phyloP scores from a whole-genome alignment of 2,329 filamentous ascomycete genomes.

The Diaporthe helianthi region DNA sequence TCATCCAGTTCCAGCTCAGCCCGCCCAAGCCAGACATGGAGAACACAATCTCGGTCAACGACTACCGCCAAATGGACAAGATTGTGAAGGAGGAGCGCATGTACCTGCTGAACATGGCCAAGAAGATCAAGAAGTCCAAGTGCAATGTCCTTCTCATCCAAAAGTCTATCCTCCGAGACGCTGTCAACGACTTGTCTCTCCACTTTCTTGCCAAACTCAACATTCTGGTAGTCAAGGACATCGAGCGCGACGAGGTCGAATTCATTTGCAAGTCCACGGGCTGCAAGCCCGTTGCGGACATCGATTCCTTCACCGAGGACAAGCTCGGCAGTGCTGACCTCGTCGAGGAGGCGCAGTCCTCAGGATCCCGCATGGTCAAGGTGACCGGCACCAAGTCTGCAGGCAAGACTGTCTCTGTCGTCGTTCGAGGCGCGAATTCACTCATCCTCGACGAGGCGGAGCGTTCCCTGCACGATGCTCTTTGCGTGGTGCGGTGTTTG shows the following conservation, averaged over 20 bases:
- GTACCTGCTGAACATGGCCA: constrained; percentile 97
- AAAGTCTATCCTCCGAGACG: constrained; percentile 96
- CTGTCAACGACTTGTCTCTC: constrained; percentile 95
- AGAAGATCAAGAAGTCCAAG: constrained; percentile 99
- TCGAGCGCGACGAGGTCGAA: constrained; percentile 97
- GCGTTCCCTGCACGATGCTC: constrained; percentile 93
- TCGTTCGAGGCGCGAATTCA: constrained; percentile 91
- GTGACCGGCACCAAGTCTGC: constrained; percentile 87
- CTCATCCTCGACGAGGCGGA: constrained; percentile 97
- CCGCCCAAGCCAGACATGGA: constrained; percentile 99
- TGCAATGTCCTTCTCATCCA: constrained; percentile 98
- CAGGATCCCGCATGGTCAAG: constrained; percentile 92
- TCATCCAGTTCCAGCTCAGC: constrained; percentile 98
- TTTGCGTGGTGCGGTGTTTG: constrained; percentile 95
- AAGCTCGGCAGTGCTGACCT: constrained; percentile 94
- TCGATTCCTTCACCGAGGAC: constrained; percentile 98
- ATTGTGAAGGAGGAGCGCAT: constrained; percentile 99
- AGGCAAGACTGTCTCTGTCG: constrained; percentile 90
- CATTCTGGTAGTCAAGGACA: constrained; percentile 95
- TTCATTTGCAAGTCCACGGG: constrained; percentile 99
- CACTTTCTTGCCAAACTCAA: constrained; percentile 98
- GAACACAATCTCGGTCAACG: constrained; percentile 98
- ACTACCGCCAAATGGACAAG: constrained; percentile 99
- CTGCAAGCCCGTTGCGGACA: constrained; percentile 98
- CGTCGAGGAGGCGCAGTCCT: constrained; percentile 88